Percentiles rank a stretch among this genome's conserved stretches.
phyloP scores from a whole-genome alignment of 2,329 filamentous ascomycete genomes.

The Chalaropsis ovoidea region DNA sequence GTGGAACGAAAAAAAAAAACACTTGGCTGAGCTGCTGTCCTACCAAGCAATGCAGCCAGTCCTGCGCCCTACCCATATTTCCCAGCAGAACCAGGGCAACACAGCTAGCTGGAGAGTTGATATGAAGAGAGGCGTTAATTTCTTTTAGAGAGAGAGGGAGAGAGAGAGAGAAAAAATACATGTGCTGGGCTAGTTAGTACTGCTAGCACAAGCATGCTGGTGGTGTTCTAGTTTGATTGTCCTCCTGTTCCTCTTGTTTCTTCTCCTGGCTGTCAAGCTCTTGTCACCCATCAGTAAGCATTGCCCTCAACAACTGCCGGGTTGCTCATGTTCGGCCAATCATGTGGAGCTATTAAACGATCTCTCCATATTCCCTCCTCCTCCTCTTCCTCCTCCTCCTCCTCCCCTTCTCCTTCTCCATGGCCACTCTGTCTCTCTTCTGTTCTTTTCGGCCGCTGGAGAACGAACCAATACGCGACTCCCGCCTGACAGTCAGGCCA shows the following conservation, averaged over 20 bases:
- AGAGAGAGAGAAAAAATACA: not conserved
- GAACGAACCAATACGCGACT: not conserved
- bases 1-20: not conserved
- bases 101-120: not conserved
- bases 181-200: not conserved
- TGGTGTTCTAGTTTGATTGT: not conserved
- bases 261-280: conserved; percentile 8
- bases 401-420: not conserved
- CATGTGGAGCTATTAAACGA: not conserved
- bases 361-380: not conserved
- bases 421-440: no score
- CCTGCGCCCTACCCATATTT: not conserved
- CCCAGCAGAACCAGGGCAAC: not conserved
- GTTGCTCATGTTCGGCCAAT: not conserved
- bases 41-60: not conserved
- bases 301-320: not conserved
- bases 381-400: not conserved
- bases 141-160: not conserved
- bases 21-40: not conserved
- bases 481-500: conserved; percentile 10
- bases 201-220: not conserved
- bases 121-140: not conserved
- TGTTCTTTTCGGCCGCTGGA: not conserved
- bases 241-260: not conserved
- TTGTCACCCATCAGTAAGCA: not conserved